Evolutionary conservation across 352 stramenopile species (phyloP).

Genomic region (Pythium phragmiticola): DNA sequence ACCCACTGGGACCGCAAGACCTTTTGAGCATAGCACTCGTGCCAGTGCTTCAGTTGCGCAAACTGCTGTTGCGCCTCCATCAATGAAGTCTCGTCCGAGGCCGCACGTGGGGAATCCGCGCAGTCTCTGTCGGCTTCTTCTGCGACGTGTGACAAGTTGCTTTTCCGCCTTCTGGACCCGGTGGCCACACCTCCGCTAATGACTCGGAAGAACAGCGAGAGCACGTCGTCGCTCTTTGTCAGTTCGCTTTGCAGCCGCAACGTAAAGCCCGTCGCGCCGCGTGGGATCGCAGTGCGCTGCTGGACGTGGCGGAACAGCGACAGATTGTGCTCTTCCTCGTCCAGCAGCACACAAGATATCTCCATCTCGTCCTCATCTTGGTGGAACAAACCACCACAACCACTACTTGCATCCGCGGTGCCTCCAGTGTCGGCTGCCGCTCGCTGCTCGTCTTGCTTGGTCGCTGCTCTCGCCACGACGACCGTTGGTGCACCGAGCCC

Average conservation of each 20-base stretch:
- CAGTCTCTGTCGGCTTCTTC: slow-evolving; percentile 2
- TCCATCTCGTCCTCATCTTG: slow-evolving; percentile 20
- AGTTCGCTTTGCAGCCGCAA: slow-evolving; percentile 41
- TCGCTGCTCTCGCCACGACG: not conserved
- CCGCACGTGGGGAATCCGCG: not conserved
- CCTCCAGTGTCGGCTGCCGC: not conserved
- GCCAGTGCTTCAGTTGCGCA: slow-evolving; percentile 40
- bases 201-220: slow-evolving; percentile 43
- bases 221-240: slow-evolving; percentile 45
- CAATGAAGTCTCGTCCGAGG: slow-evolving; percentile 4
- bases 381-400: not conserved
- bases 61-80: slow-evolving; percentile 24
- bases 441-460: slow-evolving; percentile 15
- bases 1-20: slow-evolving; percentile 46
- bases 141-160: slow-evolving; percentile 3
- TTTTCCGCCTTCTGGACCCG: not conserved
- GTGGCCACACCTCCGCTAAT: not conserved
- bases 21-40: slow-evolving; percentile 53
- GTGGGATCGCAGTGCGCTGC: slow-evolving; percentile 23
- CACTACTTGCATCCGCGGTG: not conserved
- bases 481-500: slow-evolving; percentile 21
- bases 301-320: slow-evolving; percentile 43
- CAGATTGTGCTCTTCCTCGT: slow-evolving; percentile 50
- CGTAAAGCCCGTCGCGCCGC: slow-evolving; percentile 21
- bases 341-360: slow-evolving; percentile 50